Base-by-base conservation (phyloP, 495 filamentous ascomycete genomes). In the Oleoguttula mirabilis region DNA sequence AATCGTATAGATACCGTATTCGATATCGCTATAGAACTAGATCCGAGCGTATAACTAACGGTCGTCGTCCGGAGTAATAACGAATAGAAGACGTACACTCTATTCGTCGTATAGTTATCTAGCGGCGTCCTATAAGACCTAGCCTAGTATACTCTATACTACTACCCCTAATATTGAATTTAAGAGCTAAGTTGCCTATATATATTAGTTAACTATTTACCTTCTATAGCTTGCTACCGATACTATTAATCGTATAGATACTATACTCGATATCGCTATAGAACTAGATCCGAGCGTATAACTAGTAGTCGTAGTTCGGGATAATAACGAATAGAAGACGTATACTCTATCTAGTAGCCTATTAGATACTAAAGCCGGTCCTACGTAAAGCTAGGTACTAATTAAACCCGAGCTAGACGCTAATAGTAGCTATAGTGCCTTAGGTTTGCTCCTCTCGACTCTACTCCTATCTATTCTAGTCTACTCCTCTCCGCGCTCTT, bases 131-230 rank as follows among this genome's bases (percentile, higher is more conserved):
- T n/a, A n/a, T n/a, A n/a, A n/a, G n/a, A n/a, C n/a, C n/a, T n/a
- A n/a, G n/a, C n/a, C n/a, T n/a, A n/a, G n/a, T n/a, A n/a, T n/a
- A n/a, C n/a, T n/a, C n/a, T n/a, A n/a, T n/a, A n/a, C n/a, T n/a
- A n/a, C n/a, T n/a, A n/a, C 80, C 68, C 61, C 94, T 94, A 32
- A 92, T 59, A 56, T 94, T 94, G 61, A 92, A 73, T 56, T 88
- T 94, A 16, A 92, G 59, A 4, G 65, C 81, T 1, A 88, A 66
- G 45, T 92, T 93, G 49, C 79, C 79, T 25, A 74, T 74, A 52
- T 82, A 84, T 25, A 76, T 71, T 0, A 27, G 32, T 32, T 60
- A 55, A 6, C 54, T 51, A 14, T 47, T 49, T 17, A n/a, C 35
- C 27, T 67, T 66, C 11, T 47, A 25, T 36, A 85, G 54, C 43